Evolutionary conservation across 169 alveolate genomes (phyloP), one percentile per base, ranked within the genome.

Genomic region (Babesia bigemina): DNA sequence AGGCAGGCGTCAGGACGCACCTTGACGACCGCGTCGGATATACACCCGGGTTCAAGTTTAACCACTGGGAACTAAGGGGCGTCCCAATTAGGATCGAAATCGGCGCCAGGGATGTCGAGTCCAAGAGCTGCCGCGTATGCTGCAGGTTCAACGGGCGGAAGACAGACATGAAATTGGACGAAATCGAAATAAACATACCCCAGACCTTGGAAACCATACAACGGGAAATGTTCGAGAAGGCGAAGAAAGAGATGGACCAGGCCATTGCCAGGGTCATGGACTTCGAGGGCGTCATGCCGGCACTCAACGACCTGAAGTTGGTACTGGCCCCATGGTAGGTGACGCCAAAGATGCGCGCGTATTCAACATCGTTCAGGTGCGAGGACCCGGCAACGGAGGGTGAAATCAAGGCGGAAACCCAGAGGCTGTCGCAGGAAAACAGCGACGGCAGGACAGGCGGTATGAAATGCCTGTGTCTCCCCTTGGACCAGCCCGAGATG

Each of bases 41-140:
- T 86, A 94, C 97, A 12, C 99, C 99, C 45, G 99, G 99, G 24
- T 98, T 97, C 97, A 98, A 98, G 92, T 98, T 85, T 91, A 97
- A 98, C 90, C 97, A 98, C 87, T 98, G 99, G 99, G 99, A 98
- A 90, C 93, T 96, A 70, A 97, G 97, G 86, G 99, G 99, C 45
- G 99, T 98, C 61, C 99, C 99, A 42, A 81, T 98, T 58, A 93
- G 99, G 78, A 75, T 97, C 26, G 99, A 98, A 92, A 75, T 98
- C 26, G 99, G 99, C 22, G 96, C 98, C 33, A 92, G 92, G 79
- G 99, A 98, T 90, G 79, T 97, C 57, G 94, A 96, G 59, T 90
- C 92, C 61, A 87, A 93, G 28, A 94, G 95, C 65, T 94, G 95
- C 48, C 88, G 97, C 63, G 82, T 95, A 48, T 97, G 95, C 60